Evolutionary conservation across 1,139 yeast genomes (phyloP).

Genomic region (Blastobotrys arbuscula): DNA sequence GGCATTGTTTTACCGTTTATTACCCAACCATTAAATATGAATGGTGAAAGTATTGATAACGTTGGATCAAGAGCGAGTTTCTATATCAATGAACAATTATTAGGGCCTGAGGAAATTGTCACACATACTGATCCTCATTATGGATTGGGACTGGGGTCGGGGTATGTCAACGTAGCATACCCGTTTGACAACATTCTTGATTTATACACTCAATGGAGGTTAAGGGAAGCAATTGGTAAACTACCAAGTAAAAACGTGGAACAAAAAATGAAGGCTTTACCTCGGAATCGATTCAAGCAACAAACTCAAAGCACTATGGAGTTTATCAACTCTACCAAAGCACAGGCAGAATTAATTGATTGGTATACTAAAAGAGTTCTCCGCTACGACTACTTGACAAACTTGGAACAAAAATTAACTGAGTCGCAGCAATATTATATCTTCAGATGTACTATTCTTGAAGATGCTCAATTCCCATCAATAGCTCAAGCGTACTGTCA

Average conservation of each 20-base stretch:
- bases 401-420: not conserved
- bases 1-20: slow-evolving; percentile 1
- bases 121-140: slow-evolving; percentile 4
- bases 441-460: slow-evolving; percentile 25
- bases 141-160: slow-evolving; percentile 6
- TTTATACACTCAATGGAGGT: slow-evolving; percentile 21
- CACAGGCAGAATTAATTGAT: slow-evolving; percentile 6
- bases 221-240: slow-evolving; percentile 4
- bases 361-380: not conserved
- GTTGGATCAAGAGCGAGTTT: not conserved
- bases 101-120: slow-evolving; percentile 3
- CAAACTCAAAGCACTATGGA: not conserved
- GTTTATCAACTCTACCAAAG: not conserved
- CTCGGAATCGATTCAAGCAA: not conserved
- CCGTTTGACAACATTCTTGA: slow-evolving; percentile 23
- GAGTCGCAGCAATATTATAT: slow-evolving; percentile 16
- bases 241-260: not conserved
- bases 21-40: not conserved
- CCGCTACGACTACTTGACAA: slow-evolving; percentile 2
- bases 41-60: not conserved
- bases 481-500: slow-evolving; percentile 27
- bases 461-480: slow-evolving; percentile 22
- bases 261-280: not conserved
- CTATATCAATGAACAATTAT: not conserved
- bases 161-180: slow-evolving; percentile 22